Conservation (phyloP, 2,329 filamentous ascomycete species). For the Epichloe sylvatica region DNA sequence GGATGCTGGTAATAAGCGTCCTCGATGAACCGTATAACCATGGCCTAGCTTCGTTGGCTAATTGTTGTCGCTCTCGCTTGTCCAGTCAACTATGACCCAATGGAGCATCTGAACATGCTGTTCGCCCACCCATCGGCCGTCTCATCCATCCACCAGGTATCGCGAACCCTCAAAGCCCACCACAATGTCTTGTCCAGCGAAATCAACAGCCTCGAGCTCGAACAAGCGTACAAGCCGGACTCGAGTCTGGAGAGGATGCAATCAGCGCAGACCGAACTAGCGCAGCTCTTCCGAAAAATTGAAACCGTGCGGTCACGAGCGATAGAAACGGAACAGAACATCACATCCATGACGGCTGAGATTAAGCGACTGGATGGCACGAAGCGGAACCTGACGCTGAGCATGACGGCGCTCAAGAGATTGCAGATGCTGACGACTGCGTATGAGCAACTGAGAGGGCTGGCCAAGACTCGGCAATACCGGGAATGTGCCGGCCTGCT, state of each 20-base stretch:
- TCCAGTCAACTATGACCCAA: constrained; percentile 73
- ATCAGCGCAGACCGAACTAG: constrained; percentile 77
- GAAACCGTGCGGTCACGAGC: constrained; percentile 82
- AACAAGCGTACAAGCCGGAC: constrained; percentile 72
- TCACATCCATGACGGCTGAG: constrained; percentile 97
- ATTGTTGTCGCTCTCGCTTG: neutral
- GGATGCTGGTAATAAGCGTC: constrained; percentile 30
- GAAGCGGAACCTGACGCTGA: constrained; percentile 89
- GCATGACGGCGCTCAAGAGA: constrained; percentile 94
- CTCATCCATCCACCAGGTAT: constrained; percentile 59
- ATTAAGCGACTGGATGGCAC: constrained; percentile 95
- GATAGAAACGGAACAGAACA: constrained; percentile 83
- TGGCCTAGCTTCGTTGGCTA: neutral
- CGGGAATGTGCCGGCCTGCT: constrained; percentile 86
- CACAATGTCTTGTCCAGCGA: constrained; percentile 71
- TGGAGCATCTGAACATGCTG: constrained; percentile 83
- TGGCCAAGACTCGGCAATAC: constrained; percentile 81
- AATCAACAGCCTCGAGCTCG: constrained; percentile 58
- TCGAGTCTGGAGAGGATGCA: constrained; percentile 86
- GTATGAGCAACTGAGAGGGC: constrained; percentile 83
- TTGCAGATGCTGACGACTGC: constrained; percentile 98
- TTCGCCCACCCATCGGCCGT: constrained; percentile 84
- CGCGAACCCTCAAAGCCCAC: constrained; percentile 56
- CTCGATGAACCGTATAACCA: neutral
- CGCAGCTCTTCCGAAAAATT: constrained; percentile 84